phyloP scores from a whole-genome alignment of 805 yeast genomes.

The Saccharomycopsis amapae region DNA sequence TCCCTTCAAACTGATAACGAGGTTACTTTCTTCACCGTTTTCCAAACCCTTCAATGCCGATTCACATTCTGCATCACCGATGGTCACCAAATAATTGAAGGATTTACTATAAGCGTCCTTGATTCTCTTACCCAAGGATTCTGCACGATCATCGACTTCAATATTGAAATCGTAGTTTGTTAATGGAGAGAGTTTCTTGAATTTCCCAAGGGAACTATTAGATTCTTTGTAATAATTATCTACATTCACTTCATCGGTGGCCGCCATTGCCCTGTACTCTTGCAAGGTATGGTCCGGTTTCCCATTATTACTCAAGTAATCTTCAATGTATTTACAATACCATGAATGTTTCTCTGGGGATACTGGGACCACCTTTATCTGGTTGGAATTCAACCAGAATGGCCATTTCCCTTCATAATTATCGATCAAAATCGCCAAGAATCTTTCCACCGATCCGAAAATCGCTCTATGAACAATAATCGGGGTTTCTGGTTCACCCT shows the following conservation, averaged over 20 bases:
- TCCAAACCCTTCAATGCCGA: slow-evolving; percentile 42
- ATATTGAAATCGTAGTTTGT: slow-evolving; percentile 52
- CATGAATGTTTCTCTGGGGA: slow-evolving; percentile 49
- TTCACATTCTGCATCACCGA: slow-evolving; percentile 80
- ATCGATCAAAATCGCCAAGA: slow-evolving; percentile 83
- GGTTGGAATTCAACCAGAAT: slow-evolving; percentile 92
- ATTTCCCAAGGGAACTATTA: slow-evolving; percentile 24
- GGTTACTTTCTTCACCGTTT: neutral
- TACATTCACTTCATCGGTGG: slow-evolving; percentile 29
- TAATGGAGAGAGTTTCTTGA: slow-evolving; percentile 43
- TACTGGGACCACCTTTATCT: slow-evolving; percentile 78
- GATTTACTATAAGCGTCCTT: slow-evolving; percentile 72
- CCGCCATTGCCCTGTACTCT: slow-evolving; percentile 1
- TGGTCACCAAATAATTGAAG: slow-evolving; percentile 70
- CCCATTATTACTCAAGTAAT: slow-evolving; percentile 31
- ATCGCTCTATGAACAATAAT: slow-evolving; percentile 96
- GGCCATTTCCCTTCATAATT: slow-evolving; percentile 95
- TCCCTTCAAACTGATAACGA: slow-evolving; percentile 10
- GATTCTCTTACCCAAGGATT: slow-evolving; percentile 73
- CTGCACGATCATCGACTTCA: slow-evolving; percentile 68
- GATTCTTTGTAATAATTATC: slow-evolving; percentile 26
- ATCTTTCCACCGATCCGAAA: slow-evolving; percentile 90
- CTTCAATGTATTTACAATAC: slow-evolving; percentile 45
- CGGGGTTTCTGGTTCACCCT: slow-evolving; percentile 54
- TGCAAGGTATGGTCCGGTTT: slow-evolving; percentile 4